Conservation (phyloP, 352 stramenopile species). For the Phytophthora fragariae region DNA sequence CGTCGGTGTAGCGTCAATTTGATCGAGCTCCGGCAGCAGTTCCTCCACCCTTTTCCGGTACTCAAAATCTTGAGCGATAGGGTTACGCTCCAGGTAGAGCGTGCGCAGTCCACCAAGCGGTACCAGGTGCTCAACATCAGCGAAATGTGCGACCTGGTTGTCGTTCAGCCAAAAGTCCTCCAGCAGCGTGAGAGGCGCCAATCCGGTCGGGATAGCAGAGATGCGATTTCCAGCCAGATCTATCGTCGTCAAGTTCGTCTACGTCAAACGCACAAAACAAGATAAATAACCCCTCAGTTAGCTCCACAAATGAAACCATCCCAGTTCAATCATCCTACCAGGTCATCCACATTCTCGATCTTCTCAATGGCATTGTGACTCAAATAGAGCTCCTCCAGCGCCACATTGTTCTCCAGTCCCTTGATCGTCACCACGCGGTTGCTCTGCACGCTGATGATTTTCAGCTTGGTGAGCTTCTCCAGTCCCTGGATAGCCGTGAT, state of each 20-base stretch:
- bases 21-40: constrained; percentile 90
- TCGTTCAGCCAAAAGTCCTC: constrained; percentile 88
- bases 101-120: constrained; percentile 87
- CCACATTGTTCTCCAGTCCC: constrained; percentile 86
- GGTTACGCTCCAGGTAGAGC: constrained; percentile 97
- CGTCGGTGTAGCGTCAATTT: constrained; percentile 94
- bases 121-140: constrained; percentile 73
- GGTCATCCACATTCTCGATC: constrained; percentile 76
- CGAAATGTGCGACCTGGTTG: constrained; percentile 68
- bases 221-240: constrained; percentile 90
- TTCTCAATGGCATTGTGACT: constrained; percentile 96
- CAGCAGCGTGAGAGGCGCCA: constrained; percentile 51
- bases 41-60: constrained; percentile 95
- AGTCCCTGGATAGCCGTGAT: constrained; percentile 94
- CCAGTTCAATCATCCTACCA: constrained; percentile 51
- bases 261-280: neutral
- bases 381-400: constrained; percentile 97
- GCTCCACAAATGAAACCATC: neutral
- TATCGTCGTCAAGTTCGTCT: constrained; percentile 72
- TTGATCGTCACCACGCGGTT: constrained; percentile 96
- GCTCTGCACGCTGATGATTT: constrained; percentile 92
- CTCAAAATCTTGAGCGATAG: constrained; percentile 93
- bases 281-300: constrained; percentile 2
- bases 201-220: constrained; percentile 53
- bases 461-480: constrained; percentile 89